Evolutionary conservation across 768 basidiomycete species (phyloP).

Genomic region (Boletus tylopilopsis): DNA sequence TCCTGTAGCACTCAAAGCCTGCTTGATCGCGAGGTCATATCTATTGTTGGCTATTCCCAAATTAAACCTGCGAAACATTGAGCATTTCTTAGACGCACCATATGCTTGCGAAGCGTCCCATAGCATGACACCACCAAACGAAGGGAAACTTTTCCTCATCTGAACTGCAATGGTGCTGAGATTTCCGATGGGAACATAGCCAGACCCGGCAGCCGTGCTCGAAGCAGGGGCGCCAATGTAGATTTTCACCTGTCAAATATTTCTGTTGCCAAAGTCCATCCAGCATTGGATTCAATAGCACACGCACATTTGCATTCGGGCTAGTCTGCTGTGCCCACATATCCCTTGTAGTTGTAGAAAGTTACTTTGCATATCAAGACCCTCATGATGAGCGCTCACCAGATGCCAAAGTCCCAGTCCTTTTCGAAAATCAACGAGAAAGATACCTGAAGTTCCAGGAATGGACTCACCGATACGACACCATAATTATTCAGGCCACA

Average conservation of each 20-base stretch:
- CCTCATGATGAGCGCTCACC: conserved; percentile 14
- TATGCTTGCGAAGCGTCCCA: conserved; percentile 45
- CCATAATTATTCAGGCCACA: conserved; percentile 49
- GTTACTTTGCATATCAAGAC: conserved; percentile 2
- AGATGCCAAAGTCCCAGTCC: conserved; percentile 45
- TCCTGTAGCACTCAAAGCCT: conserved; percentile 53
- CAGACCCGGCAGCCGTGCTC: conserved; percentile 38
- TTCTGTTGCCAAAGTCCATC: conserved; percentile 4
- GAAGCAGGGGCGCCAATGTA: conserved; percentile 43
- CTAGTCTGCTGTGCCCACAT: conserved; percentile 41
- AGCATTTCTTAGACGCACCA: conserved; percentile 11
- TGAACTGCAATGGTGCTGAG: conserved; percentile 32
- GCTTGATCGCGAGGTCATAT: conserved; percentile 60
- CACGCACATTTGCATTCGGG: conserved; percentile 37
- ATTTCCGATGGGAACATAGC: conserved; percentile 33
- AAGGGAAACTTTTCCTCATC: conserved; percentile 38
- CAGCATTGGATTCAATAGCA: neutral
- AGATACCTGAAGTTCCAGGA: neutral
- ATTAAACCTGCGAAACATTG: conserved; percentile 2
- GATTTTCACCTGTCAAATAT: conserved; percentile 32
- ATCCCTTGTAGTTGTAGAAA: conserved; percentile 32
- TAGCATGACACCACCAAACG: conserved; percentile 43
- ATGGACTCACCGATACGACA: conserved; percentile 44
- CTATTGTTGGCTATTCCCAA: conserved; percentile 46
- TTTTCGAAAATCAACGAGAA: conserved; percentile 17